Base-by-base conservation (phyloP, 2,329 filamentous ascomycete genomes). In the Rugonectria rugulosa region DNA sequence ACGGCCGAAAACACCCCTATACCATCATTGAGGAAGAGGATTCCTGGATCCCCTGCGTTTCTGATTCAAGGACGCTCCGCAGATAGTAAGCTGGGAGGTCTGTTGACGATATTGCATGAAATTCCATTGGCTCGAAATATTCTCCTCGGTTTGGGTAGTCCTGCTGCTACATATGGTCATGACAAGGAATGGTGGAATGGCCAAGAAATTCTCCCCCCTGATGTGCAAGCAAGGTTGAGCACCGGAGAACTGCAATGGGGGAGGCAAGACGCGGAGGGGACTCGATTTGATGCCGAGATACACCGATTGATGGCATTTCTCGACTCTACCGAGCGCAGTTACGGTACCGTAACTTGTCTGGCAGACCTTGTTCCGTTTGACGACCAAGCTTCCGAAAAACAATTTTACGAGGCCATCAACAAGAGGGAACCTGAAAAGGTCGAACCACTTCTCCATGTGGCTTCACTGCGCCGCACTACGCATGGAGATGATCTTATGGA, bases 261-360 rank as follows among this genome's bases (percentile, higher is more conserved):
- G 5, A 66, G 70, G 10, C 44, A 61, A 48, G 15, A 43, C 53
- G 23, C 71, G 69, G 27, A 48, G 63, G 26, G 70, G 69, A 42
- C 69, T 11, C 69, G 76, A 15, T 75, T 84, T 54, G 70, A 74
- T 46, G 77, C 84, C 20, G 86, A 88, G 67, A 61, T 87, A 2
- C 85, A 88, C 61, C 82, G 86, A 12, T 69, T 88, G 5, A 80
- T 88, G 74, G 85, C 84, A 9, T 88, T 88, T 57, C 75, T 88
- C 3, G 85, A 88, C 53, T 74, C 71, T 9, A 86, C 85, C 0
- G 81, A 87, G 21, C 78, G 86, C 37, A 81, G 79, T 37, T 87
- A 87, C 60, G 86, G 82, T 12, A 82, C 81, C 0, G 79, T 78
- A 19, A 81, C 84, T 51, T 72, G 74, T 5, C 68, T 87, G 6